Base-by-base conservation (phyloP, 1,139 yeast species). In the Debaryomyces coudertii region DNA sequence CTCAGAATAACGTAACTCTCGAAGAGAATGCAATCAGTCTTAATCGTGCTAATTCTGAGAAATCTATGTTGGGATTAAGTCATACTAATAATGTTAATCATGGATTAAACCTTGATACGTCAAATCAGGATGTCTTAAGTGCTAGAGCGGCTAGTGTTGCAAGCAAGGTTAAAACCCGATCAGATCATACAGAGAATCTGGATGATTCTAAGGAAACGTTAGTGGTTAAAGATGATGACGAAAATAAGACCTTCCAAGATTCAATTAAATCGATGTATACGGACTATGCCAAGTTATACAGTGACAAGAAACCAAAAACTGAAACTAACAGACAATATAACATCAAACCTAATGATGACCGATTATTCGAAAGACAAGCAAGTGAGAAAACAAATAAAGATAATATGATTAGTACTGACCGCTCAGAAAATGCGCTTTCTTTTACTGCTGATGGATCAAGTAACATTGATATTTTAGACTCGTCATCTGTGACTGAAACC, bases 121-220 rank as follows among this genome's bases (percentile, higher is more conserved):
- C 71, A 3, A 62, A 63, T 50, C 60, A 64, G 45, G 72, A 67
- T 42, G 48, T 69, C 18, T 62, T 67, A 20, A 67, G 72, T 47
- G 56, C 68, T 7, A 59, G 67, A 46, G 62, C 68, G 15, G 72
- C 71, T 5, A 69, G 65, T 40, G 51, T 69, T 29, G 71, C 69
- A 1, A 61, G 59, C 37, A 42, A 58, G 25, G 65, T 56, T 42
- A 60, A 53, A 9, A 50, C 52, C 23, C 54, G 55, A 43, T 69
- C 71, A 38, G 65, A 62, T 41, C 51, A 63, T 25, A 58, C 64
- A 12, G 63, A 60, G 28, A 47, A 52, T 38, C 56, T 49, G 50
- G 52, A 51, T 11, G 34, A 31, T 22, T 68, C 73, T 2, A 64
- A 56, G 29, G 71, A 66, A 31, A 62, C 70, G 1, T 60, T 66